Percentiles rank a stretch among this genome's conserved stretches.
These are phyloP conservation scores for Jackrogersella minutella DNA, from an alignment of 495 filamentous ascomycete species.

Conservation along the genomic window DNA sequence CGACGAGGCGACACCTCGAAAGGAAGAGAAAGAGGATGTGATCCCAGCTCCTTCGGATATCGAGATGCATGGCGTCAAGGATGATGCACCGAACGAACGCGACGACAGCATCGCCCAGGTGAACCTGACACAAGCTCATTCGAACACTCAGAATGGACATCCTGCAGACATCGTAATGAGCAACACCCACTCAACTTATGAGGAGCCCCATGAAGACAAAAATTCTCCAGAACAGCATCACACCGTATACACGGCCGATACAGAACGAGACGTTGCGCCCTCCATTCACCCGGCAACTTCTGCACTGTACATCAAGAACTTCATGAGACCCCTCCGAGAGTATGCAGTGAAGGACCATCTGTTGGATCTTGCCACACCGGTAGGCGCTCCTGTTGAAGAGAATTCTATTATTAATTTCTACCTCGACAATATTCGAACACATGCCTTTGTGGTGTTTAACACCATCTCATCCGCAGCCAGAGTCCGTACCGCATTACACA, in stretches of 20 bases:
- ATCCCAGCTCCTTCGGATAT: constrained; percentile 12
- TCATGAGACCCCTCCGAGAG: constrained; percentile 86
- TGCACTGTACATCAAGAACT: constrained; percentile 87
- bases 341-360: constrained; percentile 71
- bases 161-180: constrained; percentile 37
- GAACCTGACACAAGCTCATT: constrained; percentile 14
- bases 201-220: constrained; percentile 20
- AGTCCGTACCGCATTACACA: constrained; percentile 79
- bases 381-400: constrained; percentile 56
- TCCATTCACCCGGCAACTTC: constrained; percentile 84
- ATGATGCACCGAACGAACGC: background rate
- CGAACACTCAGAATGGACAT: constrained; percentile 25
- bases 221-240: constrained; percentile 49
- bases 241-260: constrained; percentile 29
- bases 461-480: constrained; percentile 75
- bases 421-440: constrained; percentile 84
- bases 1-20: background rate
- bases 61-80: constrained; percentile 24
- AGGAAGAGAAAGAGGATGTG: constrained; percentile 1
- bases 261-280: constrained; percentile 61
- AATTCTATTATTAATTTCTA: constrained; percentile 72
- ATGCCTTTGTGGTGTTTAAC: constrained; percentile 80
- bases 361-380: constrained; percentile 67
- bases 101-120: constrained; percentile 8
- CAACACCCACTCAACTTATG: constrained; percentile 28